Base-by-base conservation (phyloP, 805 yeast genomes). In the Pichia nakasei region DNA sequence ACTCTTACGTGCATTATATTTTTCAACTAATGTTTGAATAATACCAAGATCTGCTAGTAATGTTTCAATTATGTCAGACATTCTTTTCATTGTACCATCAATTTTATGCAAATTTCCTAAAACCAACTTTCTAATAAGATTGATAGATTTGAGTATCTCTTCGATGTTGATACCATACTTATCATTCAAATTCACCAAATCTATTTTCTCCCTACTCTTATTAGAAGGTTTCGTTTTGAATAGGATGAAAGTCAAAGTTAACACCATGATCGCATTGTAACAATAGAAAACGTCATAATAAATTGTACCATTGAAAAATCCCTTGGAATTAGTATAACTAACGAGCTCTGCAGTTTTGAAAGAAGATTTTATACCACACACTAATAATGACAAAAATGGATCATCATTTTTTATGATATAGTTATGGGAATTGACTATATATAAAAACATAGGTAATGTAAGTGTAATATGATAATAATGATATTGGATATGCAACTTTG, bases 251-350 rank as follows among this genome's bases (percentile, higher is more conserved):
- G 70, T 62, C 38, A 70, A 49, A 3, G 72, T 64, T 22, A 70
- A 52, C 0, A 65, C 65, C 64, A 72, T 60, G 1, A 65, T 63
- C 1, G 73, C 67, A 46, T 65, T 64, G 48, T 72, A 72, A 6
- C 67, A 70, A 51, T 64, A 62, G 51, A 69, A 68, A 33, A 70
- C 65, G 47, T 72, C 77, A 32, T 61, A 59, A 31, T 68, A 66
- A n/a, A 69, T 38, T 1, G 72, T 68, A n/a, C 75, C 75, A 51
- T 65, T 66, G 51, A 67, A 60, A 41, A 67, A 58, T 5, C 68
- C 71, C 41, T 64, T 63, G 9, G 59, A 52, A 29, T 60, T 57
- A 0, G 68, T 61, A 35, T 58, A 54, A 2, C 63, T 56, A 31
- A 68, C 56, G 4, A 69, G 50, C 39, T 68, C 66, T 0, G 74